Conservation (phyloP, 106 monocot species). For the Allium fistulosum region DNA sequence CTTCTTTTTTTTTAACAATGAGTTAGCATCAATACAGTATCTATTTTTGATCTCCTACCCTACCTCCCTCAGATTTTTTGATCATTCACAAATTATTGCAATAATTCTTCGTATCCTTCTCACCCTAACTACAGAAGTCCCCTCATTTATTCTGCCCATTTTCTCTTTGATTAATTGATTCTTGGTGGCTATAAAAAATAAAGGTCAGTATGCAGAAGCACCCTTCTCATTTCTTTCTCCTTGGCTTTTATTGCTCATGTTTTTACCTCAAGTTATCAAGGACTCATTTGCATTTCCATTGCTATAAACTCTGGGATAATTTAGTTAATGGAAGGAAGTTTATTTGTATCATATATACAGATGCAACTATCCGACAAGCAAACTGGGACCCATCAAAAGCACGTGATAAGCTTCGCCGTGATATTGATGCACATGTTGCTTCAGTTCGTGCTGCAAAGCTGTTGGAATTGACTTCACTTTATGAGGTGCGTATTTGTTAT, state of each 20-base stretch:
- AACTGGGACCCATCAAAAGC: slow-evolving; percentile 73
- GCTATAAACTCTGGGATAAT: neutral
- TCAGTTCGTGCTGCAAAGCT: slow-evolving; percentile 70
- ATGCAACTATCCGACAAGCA: slow-evolving; percentile 71
- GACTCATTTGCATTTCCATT: neutral
- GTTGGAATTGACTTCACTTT: slow-evolving; percentile 50
- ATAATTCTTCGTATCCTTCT: no score
- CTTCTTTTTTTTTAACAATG: neutral
- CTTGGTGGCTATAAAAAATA: no score
- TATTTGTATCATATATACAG: slow-evolving; percentile 23
- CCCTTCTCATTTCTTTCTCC: neutral
- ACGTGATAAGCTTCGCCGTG: slow-evolving; percentile 72
- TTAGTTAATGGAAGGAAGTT: neutral
- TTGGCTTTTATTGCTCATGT: neutral
- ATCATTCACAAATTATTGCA: no score
- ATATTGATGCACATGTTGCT: slow-evolving; percentile 66
- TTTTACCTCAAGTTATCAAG: neutral
- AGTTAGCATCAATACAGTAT: no score
- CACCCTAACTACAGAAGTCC: no score
- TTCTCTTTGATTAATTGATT: no score
- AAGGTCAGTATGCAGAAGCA: neutral
- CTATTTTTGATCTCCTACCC: no score
- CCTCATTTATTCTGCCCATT: no score
- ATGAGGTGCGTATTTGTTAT: slow-evolving; percentile 33
- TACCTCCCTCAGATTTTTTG: no score